Evolutionary conservation across 108 stramenopile genomes (phyloP), one percentile per base, ranked within the genome.

Genomic region (Cylindrotheca closterium): DNA sequence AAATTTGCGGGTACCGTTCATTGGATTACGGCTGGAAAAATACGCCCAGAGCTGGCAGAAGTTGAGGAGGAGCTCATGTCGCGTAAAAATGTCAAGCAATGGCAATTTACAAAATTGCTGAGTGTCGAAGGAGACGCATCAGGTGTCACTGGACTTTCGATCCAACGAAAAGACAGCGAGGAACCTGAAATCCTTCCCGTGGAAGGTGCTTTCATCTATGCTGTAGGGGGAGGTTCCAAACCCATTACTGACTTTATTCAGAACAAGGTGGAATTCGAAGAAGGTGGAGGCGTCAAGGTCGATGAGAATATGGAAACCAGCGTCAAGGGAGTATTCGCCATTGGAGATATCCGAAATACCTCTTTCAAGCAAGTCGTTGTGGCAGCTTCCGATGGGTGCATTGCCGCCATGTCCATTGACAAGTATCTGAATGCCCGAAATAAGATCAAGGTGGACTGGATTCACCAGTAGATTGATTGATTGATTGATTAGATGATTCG

Each of bases 331-430:
- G 73, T 81, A 4, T 81, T 65, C 49, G 78, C 74, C 17, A 83
- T 83, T 51, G 82, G 82, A 0, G 82, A 83, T 34, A 83, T 83
- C 47, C 71, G 82, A 0, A 83, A 83, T 42, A 83, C 82, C 7
- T 70, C 78, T n/a, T 83, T 64, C 73, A 83, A 83, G 64, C 82
- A 83, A 63, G 82, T 83, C 2, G 82, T 83, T 1, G 82, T 83
- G 4, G 82, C 82, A 3, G 82, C 82, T 2, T 27, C 75, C 2
- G 82, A 83, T 50, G 82, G 82, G 23, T 83, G 82, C 52, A 77
- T 83, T 32, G 82, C 82, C 2, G 78, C 82, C 59, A 83, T 83
- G 82, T 51, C 60, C 18, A 77, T 83, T 45, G 82, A 83, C 45
- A 79, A 79, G 50, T 83, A 58, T 34, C 54, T 83, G 31, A 83